Base-by-base conservation (phyloP, 1,139 yeast genomes). In the Wickerhamomyces sp. region DNA sequence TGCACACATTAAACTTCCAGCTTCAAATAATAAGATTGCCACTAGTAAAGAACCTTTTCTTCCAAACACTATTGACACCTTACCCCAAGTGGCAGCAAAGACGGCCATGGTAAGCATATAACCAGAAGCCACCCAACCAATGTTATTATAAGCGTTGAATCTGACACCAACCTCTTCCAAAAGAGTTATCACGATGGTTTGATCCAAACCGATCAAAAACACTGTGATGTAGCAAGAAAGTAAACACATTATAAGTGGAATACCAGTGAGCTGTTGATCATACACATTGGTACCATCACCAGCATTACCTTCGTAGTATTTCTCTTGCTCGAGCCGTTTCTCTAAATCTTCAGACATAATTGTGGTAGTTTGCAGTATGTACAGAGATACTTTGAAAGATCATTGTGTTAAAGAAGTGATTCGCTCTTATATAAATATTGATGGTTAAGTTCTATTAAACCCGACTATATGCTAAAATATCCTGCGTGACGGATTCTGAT, bases 161-260 rank as follows among this genome's bases (percentile, higher is more conserved):
- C 75, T 61, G 29, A 62, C 57, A 3, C 80, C 78, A 6, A 81
- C 78, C 2, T 64, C 64, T 7, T 78, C 68, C 35, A 80, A 58
- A 6, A 78, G 61, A 3, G 87, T 75, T 2, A 75, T 61, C 2
- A 78, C 75, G 41, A 82, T 79, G 10, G 87, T 80, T 48, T 77
- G 82, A 52, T 81, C 89, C 27, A 81, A 57, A 0, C 87, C 86
- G 11, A 74, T 72, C 23, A 81, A 57, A 47, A 80, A 79, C 41
- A 78, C 49, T n/a, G 74, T 59, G 21, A 70, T 52, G 18, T 70
- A 60, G 31, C 77, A 62, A 10, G 83, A 64, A 3, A 61, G 28
- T 12, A 75, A 49, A 11, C 78, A 70, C 6, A 70, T 37, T 0
- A 44, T 30, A 21, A 78, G 55, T 28, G 61, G 60, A 5, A 55